Base-by-base conservation (phyloP, 2,329 filamentous ascomycete genomes). In the Hymenoscyphus fructigenus region DNA sequence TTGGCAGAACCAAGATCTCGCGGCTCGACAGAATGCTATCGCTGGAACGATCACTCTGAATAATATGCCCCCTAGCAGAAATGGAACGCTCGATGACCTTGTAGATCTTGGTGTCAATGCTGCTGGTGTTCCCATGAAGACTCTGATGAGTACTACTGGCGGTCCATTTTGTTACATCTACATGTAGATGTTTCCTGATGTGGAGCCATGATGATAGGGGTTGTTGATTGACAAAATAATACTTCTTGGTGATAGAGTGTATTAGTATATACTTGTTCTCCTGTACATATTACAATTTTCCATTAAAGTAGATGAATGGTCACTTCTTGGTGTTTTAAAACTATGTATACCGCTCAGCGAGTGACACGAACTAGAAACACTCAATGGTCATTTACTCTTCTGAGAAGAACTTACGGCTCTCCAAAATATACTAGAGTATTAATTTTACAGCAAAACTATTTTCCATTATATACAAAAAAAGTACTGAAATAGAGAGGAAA, bases 141-240 rank as follows among this genome's bases (percentile, higher is more conserved):
- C 78, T 59, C 67, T 80, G 44, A 76, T 81, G 67, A 78, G 76
- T 62, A 82, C 80, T 0, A 72, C 78, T n/a, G 78, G 74, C 14
- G 79, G 76, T 0, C 79, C 79, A 4, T 77, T 81, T 59, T 83
- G 81, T 63, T 82, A 82, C 66, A 75, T 82, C 29, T 82, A 83
- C 60, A 69, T 77, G 61, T 79, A 71, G 55, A 14, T 3, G 6
- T 50, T 23, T 50, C 34, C 14, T 12, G 34, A 36, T 10, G 34
- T 3, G 7, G 34, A 36, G 14, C 29, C 29, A 36, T 36, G 10
- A 36, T 36, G 14, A 12, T 36, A 10, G 14, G 14, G 14, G 34
- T 36, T 36, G 9, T 12, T 15, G 34, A 15, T 50, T 23, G 44
- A 12, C 20, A 23, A 23, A n/a, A 10, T 14, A 50, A 10, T 44